Percentiles rank a stretch among this genome's conserved stretches.
These are phyloP conservation scores for Exobasidium cylindrosporum DNA, from an alignment of 1,284 basidiomycete species.

Conservation along the genomic window DNA sequence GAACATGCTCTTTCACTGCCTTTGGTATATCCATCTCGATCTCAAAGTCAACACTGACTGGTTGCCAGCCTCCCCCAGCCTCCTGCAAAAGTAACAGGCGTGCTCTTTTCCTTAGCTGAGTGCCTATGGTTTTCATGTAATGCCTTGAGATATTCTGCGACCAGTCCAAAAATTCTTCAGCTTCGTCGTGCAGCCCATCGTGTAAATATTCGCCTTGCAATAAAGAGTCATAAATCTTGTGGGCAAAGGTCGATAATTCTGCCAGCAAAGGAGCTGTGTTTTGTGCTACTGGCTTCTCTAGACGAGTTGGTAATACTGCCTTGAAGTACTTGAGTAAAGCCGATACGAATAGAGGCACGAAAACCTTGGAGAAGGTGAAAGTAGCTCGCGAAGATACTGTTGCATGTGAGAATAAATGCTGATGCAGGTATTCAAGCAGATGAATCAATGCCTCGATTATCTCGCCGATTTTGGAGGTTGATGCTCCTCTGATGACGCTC, in stretches of 20 bases:
- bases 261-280: not conserved
- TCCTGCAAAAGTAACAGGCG: slow-evolving; percentile 1
- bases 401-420: not conserved
- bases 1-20: not conserved
- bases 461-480: not conserved
- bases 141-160: not conserved
- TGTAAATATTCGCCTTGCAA: not conserved
- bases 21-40: not conserved
- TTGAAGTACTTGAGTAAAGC: not conserved
- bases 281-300: not conserved
- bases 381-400: not conserved
- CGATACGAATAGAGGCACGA: not conserved
- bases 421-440: slow-evolving; percentile 3
- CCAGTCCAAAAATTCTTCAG: not conserved
- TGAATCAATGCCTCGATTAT: not conserved
- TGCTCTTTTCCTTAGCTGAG: not conserved
- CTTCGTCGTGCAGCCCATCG: slow-evolving; percentile 5
- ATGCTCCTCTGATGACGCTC: not conserved
- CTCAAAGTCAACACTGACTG: not conserved
- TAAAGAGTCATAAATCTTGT: not conserved
- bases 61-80: slow-evolving; percentile 3
- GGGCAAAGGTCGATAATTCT: not conserved
- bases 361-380: slow-evolving; percentile 2
- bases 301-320: not conserved
- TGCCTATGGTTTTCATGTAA: not conserved